These are phyloP conservation scores for Crithidia acanthocephali DNA, from an alignment of 208 protist species.

Conservation along the genomic window DNA sequence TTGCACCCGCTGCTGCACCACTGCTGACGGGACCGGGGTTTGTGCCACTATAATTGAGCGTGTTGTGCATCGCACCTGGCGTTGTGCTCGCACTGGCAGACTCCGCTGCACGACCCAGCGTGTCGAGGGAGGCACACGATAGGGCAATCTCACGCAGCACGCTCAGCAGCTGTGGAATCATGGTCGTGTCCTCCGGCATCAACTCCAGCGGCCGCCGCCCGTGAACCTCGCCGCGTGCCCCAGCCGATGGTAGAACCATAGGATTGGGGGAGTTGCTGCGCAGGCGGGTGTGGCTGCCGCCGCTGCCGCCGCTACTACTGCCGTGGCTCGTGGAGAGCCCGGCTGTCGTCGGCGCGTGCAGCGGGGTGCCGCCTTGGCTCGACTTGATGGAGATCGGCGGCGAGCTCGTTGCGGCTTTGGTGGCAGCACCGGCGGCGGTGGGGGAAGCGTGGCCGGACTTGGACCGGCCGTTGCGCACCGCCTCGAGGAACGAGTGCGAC, in stretches of 20 bases:
- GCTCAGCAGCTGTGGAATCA: constrained; percentile 42
- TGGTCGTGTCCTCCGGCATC: constrained; percentile 39
- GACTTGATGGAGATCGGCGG: background rate
- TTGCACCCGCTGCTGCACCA: no score
- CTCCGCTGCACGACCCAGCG: constrained; percentile 9
- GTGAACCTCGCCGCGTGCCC: background rate
- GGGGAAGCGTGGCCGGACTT: constrained; percentile 6
- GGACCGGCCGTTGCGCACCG: constrained; percentile 17
- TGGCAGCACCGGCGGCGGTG: background rate
- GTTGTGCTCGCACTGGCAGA: no score
- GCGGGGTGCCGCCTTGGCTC: background rate
- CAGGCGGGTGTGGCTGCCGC: background rate
- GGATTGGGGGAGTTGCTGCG: constrained; percentile 1
- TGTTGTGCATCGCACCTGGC: no score
- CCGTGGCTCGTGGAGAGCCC: background rate
- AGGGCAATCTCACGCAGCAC: constrained; percentile 60
- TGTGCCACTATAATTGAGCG: no score
- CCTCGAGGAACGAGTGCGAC: constrained; percentile 26
- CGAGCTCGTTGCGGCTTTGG: constrained; percentile 3
- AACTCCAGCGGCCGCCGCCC: constrained; percentile 32
- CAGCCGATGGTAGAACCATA: background rate
- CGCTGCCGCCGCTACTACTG: background rate
- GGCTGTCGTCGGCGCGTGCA: background rate
- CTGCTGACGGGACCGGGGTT: no score
- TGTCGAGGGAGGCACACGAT: constrained; percentile 43